Conservation (phyloP, 179 eudicot species). For the Silene coronaria region DNA sequence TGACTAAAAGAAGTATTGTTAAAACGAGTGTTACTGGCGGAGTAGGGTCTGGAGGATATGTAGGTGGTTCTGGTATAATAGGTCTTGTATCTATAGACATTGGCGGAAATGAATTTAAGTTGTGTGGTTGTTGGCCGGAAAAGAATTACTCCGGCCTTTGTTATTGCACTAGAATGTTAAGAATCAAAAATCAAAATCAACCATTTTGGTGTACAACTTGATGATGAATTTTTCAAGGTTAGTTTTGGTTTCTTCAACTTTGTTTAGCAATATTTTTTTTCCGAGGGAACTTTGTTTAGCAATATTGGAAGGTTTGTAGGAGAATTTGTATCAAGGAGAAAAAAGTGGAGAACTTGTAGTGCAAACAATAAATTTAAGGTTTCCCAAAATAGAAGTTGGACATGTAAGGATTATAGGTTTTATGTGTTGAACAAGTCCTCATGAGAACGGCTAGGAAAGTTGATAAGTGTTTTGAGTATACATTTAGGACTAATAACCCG, state of each 20-base stretch:
- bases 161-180: neutral
- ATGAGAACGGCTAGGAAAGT: constrained; percentile 23
- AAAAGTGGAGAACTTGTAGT: constrained; percentile 29
- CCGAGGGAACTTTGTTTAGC: constrained; percentile 14
- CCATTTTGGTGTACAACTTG: constrained; percentile 2
- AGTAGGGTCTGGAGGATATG: constrained; percentile 20
- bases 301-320: neutral
- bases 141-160: constrained; percentile 24
- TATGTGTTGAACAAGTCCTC: constrained; percentile 7
- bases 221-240: neutral
- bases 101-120: constrained; percentile 11
- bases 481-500: neutral
- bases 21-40: constrained; percentile 53
- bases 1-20: constrained; percentile 41
- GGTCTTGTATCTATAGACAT: constrained; percentile 33
- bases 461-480: neutral
- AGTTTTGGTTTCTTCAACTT: constrained; percentile 2
- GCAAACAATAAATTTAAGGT: constrained; percentile 14
- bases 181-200: neutral
- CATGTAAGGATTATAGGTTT: constrained; percentile 9
- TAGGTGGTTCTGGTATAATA: constrained; percentile 18
- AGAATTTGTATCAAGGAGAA: constrained; percentile 17
- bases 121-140: constrained; percentile 27
- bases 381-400: constrained; percentile 22
- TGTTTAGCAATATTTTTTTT: constrained; percentile 4